Evolutionary conservation across 2,329 filamentous ascomycete genomes (phyloP), one percentile per base, ranked within the genome.

Genomic region (Thermoascus crustaceus): DNA sequence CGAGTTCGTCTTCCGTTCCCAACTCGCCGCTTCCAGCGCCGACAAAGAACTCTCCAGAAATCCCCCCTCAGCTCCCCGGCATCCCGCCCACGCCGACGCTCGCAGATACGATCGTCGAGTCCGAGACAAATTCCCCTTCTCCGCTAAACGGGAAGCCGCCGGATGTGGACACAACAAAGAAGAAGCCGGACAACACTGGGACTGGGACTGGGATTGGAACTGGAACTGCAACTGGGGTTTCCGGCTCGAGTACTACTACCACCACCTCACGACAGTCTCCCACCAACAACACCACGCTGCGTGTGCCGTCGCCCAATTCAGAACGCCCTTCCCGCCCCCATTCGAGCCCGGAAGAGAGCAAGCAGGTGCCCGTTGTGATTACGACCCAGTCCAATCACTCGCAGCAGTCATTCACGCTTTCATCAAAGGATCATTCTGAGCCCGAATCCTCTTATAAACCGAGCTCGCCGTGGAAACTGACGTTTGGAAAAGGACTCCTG

Each of bases 391-490:
- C 43, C 14, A 57, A 52, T 33, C 43, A 39, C 30, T 53, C 53
- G 10, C 57, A 57, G 32, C 39, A 40, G 13, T 52, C 52, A 7
- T 34, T 48, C 23, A 26, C 45, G 4, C 37, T 38, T 7, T 37
- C 41, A 19, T 50, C 42, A 25, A 35, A 44, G 11, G 49, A 57
- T 11, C 46, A 48, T 27, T 45, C 45, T n/a, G 50, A 60, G 30
- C 38, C 38, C 20, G 51, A 56, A 11, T 44, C 48, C 5, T 50
- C 45, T n/a, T n/a, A n/a, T 9, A 60, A 61, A 40, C 44, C 54
- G 11, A 55, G 36, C 29, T 61, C 60, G 4, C 55, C 59, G 4
- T 63, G 60, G 40, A 53, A 54, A 26, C 46, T 53, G 13, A 55
- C 57, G 2, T 55, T 61, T 37, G 57, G 54, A 6, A 60, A 57